Evolutionary conservation across 1,284 basidiomycete genomes (phyloP).

Genomic region (Puccinia coronata): DNA sequence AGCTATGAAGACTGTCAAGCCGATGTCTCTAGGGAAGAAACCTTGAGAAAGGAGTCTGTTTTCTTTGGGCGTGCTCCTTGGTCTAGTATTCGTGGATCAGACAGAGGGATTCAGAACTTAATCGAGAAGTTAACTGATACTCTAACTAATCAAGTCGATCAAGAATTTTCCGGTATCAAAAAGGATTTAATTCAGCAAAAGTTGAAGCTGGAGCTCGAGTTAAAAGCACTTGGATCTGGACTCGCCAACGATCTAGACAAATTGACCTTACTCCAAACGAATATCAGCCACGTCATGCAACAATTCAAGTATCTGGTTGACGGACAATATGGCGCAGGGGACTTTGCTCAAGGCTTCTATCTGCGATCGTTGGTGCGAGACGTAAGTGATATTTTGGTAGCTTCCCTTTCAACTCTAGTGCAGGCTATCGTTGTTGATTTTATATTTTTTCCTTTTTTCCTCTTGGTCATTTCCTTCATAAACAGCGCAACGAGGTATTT

Average conservation of each 20-base stretch:
- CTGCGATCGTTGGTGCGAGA: not conserved
- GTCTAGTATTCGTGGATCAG: not conserved
- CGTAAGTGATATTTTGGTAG: not conserved
- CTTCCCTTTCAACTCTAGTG: not conserved
- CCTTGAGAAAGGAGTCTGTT: not conserved
- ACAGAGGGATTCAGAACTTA: not conserved
- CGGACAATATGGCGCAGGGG: not conserved
- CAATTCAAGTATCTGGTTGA: not conserved
- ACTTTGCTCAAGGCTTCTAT: not conserved
- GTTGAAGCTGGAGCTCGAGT: not conserved
- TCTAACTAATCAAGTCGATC: not conserved
- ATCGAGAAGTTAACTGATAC: constrained; percentile 1
- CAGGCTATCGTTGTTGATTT: not conserved
- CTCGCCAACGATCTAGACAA: not conserved
- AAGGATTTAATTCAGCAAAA: not conserved
- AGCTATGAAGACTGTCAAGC: not conserved
- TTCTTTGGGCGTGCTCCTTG: not conserved
- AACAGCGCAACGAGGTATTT: not conserved
- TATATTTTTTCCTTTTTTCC: not conserved
- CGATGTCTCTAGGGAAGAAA: not conserved
- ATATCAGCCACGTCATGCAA: not conserved
- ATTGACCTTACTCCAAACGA: not conserved
- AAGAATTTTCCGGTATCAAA: constrained; percentile 1
- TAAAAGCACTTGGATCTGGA: not conserved
- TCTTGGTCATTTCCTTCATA: not conserved